Percentiles rank a stretch among this genome's conserved stretches.
These are phyloP conservation scores for Fusarium sp. DNA, from an alignment of 2,329 filamentous ascomycete species.

Conservation along the genomic window DNA sequence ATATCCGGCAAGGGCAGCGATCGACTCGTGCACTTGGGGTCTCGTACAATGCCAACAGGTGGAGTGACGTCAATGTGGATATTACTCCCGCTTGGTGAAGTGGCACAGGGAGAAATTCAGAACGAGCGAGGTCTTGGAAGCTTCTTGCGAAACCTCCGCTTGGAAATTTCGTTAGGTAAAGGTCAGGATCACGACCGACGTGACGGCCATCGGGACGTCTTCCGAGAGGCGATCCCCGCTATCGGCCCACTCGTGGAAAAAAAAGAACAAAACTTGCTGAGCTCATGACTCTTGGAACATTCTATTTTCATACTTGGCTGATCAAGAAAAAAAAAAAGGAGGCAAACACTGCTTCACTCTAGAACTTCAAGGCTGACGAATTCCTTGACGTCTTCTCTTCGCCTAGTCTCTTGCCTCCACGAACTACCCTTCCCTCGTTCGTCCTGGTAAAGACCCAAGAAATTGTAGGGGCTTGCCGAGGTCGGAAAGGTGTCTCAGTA, in stretches of 20 bases:
- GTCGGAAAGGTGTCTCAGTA: conserved; percentile 18
- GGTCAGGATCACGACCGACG: conserved; percentile 21
- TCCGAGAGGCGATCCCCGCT: conserved; percentile 26
- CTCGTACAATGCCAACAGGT: conserved; percentile 29
- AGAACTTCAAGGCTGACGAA: neutral
- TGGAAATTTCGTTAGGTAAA: conserved; percentile 35
- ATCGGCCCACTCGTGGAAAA: conserved; percentile 21
- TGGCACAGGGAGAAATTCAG: conserved; percentile 23
- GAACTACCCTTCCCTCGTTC: neutral
- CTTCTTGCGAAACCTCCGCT: conserved; percentile 31
- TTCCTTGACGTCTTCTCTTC: neutral
- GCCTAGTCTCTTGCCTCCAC: conserved; percentile 4
- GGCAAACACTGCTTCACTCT: neutral
- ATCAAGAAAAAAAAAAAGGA: neutral
- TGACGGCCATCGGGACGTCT: conserved; percentile 25
- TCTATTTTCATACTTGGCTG: conserved; percentile 25
- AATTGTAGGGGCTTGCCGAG: conserved; percentile 24
- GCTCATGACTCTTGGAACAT: conserved; percentile 33
- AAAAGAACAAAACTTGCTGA: conserved; percentile 12
- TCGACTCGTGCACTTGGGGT: conserved; percentile 18
- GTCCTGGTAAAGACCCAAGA: neutral
- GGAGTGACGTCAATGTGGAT: conserved; percentile 39
- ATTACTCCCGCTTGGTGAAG: conserved; percentile 1
- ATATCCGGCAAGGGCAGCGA: conserved; percentile 35
- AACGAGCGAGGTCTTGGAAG: conserved; percentile 18